Evolutionary conservation across 2,329 filamentous ascomycete species (phyloP).

Genomic region (Penicillium verrucosum): DNA sequence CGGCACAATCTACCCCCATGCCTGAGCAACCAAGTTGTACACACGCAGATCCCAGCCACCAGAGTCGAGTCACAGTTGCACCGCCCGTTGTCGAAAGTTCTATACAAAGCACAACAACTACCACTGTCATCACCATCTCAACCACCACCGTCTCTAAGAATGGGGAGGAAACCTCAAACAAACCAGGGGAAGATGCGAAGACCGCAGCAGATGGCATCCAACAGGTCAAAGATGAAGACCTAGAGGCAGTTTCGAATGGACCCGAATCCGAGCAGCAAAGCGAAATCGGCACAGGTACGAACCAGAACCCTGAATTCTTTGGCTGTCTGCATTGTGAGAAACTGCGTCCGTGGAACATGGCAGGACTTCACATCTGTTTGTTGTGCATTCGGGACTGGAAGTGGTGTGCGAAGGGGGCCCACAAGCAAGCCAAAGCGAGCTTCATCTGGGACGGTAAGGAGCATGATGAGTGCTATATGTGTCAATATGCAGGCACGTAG

Average conservation of each 20-base stretch:
- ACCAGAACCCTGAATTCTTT: background rate
- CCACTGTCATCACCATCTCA: background rate
- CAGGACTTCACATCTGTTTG: background rate
- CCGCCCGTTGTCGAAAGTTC: background rate
- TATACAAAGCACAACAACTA: background rate
- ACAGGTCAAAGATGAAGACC: background rate
- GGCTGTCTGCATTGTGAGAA: background rate
- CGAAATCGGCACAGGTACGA: background rate
- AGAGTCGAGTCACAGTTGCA: background rate
- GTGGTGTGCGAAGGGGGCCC: background rate
- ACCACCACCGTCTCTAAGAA: background rate
- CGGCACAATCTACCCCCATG: background rate
- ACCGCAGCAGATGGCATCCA: background rate
- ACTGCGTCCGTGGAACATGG: background rate
- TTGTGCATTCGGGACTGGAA: conserved; percentile 1
- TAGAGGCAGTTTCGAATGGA: background rate
- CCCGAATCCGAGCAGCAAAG: background rate
- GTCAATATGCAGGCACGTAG: background rate
- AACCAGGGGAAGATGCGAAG: background rate
- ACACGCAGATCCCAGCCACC: background rate
- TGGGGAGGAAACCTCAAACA: background rate
- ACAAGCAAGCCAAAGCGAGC: background rate
- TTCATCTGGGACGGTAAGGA: background rate
- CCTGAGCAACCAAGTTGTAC: background rate
- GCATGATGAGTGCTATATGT: background rate